A percentile compares a stretch with the other conserved stretches of the same genome.
Evolutionary conservation across 169 alveolate species (phyloP).

Genomic region (Plasmodium coatneyi): DNA sequence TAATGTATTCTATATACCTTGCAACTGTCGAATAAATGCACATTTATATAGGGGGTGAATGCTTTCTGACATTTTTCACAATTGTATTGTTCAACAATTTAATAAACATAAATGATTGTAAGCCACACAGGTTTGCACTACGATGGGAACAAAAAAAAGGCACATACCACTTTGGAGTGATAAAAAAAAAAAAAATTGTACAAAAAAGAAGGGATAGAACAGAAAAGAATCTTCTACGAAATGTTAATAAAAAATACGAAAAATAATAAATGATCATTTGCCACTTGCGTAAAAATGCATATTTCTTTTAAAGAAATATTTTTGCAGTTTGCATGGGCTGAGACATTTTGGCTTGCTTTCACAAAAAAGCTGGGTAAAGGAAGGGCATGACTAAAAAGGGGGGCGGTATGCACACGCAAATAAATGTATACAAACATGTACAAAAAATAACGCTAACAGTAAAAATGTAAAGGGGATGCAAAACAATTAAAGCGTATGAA

Average conservation of each 20-base stretch:
- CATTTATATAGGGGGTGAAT: not conserved
- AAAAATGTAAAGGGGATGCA: not conserved
- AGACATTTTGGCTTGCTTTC: conserved; percentile 11
- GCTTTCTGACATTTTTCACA: not conserved
- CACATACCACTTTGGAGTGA: not conserved
- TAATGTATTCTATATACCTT: not conserved
- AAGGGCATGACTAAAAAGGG: conserved; percentile 3
- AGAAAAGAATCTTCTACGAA: not conserved
- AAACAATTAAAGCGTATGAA: conserved; percentile 36
- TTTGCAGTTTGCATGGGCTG: not conserved
- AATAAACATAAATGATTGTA: conserved; percentile 20
- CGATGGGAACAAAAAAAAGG: conserved; percentile 5
- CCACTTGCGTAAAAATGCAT: not conserved
- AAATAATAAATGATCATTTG: not conserved
- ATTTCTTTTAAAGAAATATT: conserved; percentile 44
- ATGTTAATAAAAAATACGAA: not conserved
- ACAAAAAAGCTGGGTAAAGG: not conserved
- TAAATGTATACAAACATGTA: not conserved
- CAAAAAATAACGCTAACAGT: not conserved
- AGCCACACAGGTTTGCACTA: not conserved
- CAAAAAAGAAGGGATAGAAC: not conserved
- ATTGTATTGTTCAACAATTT: conserved; percentile 7
- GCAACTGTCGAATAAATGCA: not conserved
- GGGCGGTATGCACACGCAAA: not conserved
- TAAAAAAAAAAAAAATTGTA: not conserved